Evolutionary conservation across 164 flowering plant species (phyloP), one percentile per base, ranked within the genome.

Genomic region (Piper longum): DNA sequence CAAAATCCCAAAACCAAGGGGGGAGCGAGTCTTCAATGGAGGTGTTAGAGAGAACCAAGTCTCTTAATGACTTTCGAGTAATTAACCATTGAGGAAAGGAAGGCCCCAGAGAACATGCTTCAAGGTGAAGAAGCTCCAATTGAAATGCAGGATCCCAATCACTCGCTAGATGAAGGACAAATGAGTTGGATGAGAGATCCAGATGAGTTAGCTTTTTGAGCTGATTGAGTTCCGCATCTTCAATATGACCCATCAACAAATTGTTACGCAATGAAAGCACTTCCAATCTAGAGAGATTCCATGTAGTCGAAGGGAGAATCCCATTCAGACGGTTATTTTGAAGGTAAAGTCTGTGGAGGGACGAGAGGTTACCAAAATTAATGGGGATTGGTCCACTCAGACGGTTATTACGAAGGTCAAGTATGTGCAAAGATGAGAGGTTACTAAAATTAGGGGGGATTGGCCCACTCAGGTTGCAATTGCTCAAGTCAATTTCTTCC

Each of bases 321-420:
- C 66, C 51, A 18, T 9, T 41, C 60, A 64, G 12, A 0, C 9
- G 14, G 55, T 64, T 55, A 7, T 16, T 40, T 0, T 14, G 4
- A 41, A 56, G 51, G 17, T 55, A 2, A 14, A 64, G 17, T 0
- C 0, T 4, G 1, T 9, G 39, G 1, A 64, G 43, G 16, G 40
- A 64, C 4, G 66, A 56, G 11, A 64, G 42, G 2, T 42, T 41
- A 2, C 66, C 60, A 40, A 55, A 19, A 54, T 16, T 16, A n/a
- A 12, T 42, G 61, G 83, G 81, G 18, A 79, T 81, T 5, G 70
- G 59, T 54, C 89, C 86, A 4, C 26, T 40, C 5, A 63, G 58
- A 0, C 0, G 36, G 65, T 44, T 39, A 2, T n/a, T 42, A 2
- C 0, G 4, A n/a, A 63, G 65, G 4, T 1, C 0, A 54, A 63